Conservation (phyloP, 164 flowering plant species). For the Tinospora cordifolia region DNA sequence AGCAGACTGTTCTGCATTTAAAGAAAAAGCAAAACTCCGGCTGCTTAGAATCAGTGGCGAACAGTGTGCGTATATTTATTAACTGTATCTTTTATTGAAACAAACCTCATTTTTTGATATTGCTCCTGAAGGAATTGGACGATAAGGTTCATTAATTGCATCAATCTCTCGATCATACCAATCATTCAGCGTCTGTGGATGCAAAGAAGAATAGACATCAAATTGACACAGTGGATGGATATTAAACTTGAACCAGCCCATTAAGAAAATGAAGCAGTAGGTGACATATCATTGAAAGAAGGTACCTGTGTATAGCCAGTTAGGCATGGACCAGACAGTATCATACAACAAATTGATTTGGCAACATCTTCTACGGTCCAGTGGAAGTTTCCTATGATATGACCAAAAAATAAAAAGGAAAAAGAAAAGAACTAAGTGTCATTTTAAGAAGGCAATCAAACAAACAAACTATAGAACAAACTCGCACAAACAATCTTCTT, state of each 20-base stretch:
- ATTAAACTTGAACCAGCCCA: no score
- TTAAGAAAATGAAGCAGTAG: background rate
- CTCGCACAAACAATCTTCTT: no score
- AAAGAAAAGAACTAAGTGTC: no score
- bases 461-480: no score
- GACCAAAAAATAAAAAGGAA: background rate
- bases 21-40: no score
- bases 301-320: conserved; percentile 96
- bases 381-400: conserved; percentile 76
- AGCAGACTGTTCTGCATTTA: no score
- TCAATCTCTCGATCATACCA: conserved; percentile 64
- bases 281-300: background rate
- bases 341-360: conserved; percentile 81
- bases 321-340: conserved; percentile 91
- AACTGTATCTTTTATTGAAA: no score
- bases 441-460: no score
- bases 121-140: conserved; percentile 98
- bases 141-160: conserved; percentile 97
- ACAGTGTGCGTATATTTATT: no score
- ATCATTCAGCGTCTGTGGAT: conserved; percentile 74
- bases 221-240: background rate
- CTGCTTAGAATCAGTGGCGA: no score
- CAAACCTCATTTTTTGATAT: conserved; percentile 82
- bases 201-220: background rate
- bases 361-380: conserved; percentile 93